These are phyloP conservation scores for Rauvolfia tetraphylla DNA, from an alignment of 257 asterid genomes.

Conservation along the genomic window DNA sequence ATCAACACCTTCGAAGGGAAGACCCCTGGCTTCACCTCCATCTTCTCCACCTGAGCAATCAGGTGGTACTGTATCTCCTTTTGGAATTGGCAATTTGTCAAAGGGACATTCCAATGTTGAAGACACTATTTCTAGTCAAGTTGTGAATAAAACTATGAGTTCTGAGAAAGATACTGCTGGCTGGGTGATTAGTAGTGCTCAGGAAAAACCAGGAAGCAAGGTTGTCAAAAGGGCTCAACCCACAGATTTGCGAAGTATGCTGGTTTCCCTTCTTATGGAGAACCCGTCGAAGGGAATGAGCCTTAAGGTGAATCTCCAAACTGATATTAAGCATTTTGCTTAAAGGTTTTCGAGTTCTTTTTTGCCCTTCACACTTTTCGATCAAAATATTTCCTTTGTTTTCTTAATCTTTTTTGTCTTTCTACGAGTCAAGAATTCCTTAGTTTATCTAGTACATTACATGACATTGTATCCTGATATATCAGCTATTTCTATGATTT, in stretches of 20 bases:
- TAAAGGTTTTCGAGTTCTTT: not conserved
- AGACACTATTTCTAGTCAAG: slow-evolving; percentile 40
- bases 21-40: slow-evolving; percentile 60
- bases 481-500: slow-evolving; percentile 18
- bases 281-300: slow-evolving; percentile 75
- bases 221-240: slow-evolving; percentile 40
- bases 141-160: slow-evolving; percentile 33
- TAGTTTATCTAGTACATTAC: slow-evolving; percentile 10
- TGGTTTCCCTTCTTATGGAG: slow-evolving; percentile 68
- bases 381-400: not conserved
- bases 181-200: slow-evolving; percentile 37
- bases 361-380: not conserved
- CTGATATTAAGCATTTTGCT: not conserved
- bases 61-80: slow-evolving; percentile 54
- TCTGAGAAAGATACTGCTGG: slow-evolving; percentile 58
- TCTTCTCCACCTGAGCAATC: slow-evolving; percentile 58
- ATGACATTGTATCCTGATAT: slow-evolving; percentile 6
- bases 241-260: slow-evolving; percentile 61
- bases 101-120: slow-evolving; percentile 48
- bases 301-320: slow-evolving; percentile 53
- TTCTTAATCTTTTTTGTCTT: slow-evolving; percentile 4
- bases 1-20: slow-evolving; percentile 54
- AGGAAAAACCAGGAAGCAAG: slow-evolving; percentile 45
- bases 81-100: slow-evolving; percentile 42
- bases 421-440: not conserved